Percentiles rank a stretch among this genome's conserved stretches.
These are phyloP conservation scores for Epichloe hybrida DNA, from an alignment of 2,329 filamentous ascomycete species.

Conservation along the genomic window DNA sequence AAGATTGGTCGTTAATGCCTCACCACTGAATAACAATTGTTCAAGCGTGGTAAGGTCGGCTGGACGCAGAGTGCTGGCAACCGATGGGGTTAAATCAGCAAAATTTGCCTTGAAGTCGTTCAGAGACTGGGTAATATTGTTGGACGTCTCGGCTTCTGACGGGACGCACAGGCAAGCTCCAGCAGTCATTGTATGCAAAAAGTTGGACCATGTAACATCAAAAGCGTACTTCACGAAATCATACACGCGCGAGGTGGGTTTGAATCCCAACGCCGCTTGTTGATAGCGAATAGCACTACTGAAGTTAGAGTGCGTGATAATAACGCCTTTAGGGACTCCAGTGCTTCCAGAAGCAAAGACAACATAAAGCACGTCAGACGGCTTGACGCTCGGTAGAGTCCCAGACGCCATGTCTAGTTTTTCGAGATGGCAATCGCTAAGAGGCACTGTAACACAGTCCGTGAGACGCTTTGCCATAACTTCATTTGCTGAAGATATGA, in stretches of 20 bases:
- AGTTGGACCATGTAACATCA: slow-evolving; percentile 5
- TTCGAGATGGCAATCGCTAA: not conserved
- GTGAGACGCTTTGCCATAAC: not conserved
- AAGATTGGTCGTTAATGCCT: slow-evolving; percentile 1
- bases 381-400: not conserved
- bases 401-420: not conserved
- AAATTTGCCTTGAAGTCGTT: slow-evolving; percentile 26
- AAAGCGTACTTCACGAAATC: slow-evolving; percentile 7
- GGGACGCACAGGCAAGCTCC: slow-evolving; percentile 7
- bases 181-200: slow-evolving; percentile 3
- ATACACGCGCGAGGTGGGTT: slow-evolving; percentile 3
- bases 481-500: not conserved
- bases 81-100: slow-evolving; percentile 29
- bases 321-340: slow-evolving; percentile 11
- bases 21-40: slow-evolving; percentile 1
- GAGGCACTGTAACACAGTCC: not conserved
- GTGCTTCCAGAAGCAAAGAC: slow-evolving; percentile 13
- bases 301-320: slow-evolving; percentile 7
- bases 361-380: slow-evolving; percentile 2
- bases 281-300: slow-evolving; percentile 4
- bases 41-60: not conserved
- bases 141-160: slow-evolving; percentile 27
- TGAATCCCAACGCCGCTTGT: slow-evolving; percentile 1
- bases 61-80: slow-evolving; percentile 22
- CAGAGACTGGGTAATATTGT: slow-evolving; percentile 28